These are phyloP conservation scores for Eutrema japonicum DNA, from an alignment of 345 rosid species.

Conservation along the genomic window DNA sequence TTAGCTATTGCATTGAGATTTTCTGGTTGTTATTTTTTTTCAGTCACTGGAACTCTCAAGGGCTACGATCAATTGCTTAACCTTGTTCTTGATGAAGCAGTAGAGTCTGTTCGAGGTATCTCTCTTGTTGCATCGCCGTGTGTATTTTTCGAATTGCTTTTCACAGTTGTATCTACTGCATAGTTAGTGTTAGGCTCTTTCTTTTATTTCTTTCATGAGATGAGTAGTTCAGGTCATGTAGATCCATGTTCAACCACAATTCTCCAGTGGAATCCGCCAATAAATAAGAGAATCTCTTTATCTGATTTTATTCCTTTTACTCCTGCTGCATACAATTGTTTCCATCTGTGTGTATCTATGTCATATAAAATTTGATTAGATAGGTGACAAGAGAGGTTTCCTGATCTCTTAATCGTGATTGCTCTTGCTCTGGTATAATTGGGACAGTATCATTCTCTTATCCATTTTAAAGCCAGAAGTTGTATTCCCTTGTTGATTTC, in stretches of 20 bases:
- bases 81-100: conserved; percentile 92
- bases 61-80: conserved; percentile 95
- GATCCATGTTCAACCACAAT: conserved; percentile 17
- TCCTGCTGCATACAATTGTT: not conserved
- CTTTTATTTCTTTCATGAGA: not conserved
- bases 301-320: not conserved
- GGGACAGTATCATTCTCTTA: not conserved
- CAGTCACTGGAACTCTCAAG: conserved; percentile 93
- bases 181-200: too few species aligned
- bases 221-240: not conserved
- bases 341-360: not conserved
- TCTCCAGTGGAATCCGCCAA: not conserved
- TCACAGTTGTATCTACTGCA: too few species aligned
- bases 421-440: not conserved
- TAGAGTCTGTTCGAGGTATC: conserved; percentile 87
- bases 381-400: not conserved
- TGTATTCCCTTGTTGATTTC: not conserved
- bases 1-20: not conserved
- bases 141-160: not conserved
- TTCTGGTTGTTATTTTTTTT: conserved; percentile 5
- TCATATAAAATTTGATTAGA: not conserved
- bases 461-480: not conserved
- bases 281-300: not conserved
- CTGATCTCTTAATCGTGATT: conserved; percentile 10
- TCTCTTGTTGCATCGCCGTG: not conserved